Percentiles rank a stretch among this genome's conserved stretches.
Conservation (phyloP, 2,329 filamentous ascomycete genomes). For the Diaporthe ampelina region DNA sequence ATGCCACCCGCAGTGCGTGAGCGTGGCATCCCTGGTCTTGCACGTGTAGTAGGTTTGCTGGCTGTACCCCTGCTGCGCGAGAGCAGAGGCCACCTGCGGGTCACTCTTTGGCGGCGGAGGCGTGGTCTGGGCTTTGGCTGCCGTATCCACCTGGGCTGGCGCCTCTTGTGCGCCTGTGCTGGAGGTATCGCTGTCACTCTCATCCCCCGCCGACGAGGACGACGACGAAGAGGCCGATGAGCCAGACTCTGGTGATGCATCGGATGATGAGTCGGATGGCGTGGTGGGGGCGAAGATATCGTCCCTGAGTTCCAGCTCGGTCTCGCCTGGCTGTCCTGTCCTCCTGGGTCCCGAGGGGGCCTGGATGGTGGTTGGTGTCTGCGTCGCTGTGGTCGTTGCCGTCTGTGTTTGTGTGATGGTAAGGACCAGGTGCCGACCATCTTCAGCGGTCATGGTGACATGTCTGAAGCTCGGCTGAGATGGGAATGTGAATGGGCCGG, state of each 20-base stretch:
- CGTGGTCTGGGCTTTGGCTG: slow-evolving; percentile 39
- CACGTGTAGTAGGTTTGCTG: slow-evolving; percentile 58
- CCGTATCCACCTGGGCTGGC: slow-evolving; percentile 2
- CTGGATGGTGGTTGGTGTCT: slow-evolving; percentile 8
- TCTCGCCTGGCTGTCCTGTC: slow-evolving; percentile 17
- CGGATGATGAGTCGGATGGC: not conserved
- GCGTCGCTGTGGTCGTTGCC: slow-evolving; percentile 1
- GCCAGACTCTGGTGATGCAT: not conserved
- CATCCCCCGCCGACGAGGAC: not conserved
- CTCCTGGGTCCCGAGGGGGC: not conserved
- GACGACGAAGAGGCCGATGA: not conserved
- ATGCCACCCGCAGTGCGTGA: slow-evolving; percentile 57
- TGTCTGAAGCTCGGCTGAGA: slow-evolving; percentile 20
- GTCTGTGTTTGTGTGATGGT: slow-evolving; percentile 30
- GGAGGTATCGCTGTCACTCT: not conserved
- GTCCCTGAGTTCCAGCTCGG: slow-evolving; percentile 34
- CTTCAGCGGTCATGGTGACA: slow-evolving; percentile 29
- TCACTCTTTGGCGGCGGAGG: slow-evolving; percentile 43
- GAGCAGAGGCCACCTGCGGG: slow-evolving; percentile 44
- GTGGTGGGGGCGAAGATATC: slow-evolving; percentile 28
- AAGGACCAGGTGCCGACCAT: slow-evolving; percentile 16
- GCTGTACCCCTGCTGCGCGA: slow-evolving; percentile 46
- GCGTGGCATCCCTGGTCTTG: slow-evolving; percentile 47
- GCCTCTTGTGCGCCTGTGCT: not conserved
- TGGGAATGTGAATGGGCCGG: slow-evolving; percentile 39